Evolutionary conservation across 495 filamentous ascomycete species (phyloP).

Genomic region (Penicillium silybi): DNA sequence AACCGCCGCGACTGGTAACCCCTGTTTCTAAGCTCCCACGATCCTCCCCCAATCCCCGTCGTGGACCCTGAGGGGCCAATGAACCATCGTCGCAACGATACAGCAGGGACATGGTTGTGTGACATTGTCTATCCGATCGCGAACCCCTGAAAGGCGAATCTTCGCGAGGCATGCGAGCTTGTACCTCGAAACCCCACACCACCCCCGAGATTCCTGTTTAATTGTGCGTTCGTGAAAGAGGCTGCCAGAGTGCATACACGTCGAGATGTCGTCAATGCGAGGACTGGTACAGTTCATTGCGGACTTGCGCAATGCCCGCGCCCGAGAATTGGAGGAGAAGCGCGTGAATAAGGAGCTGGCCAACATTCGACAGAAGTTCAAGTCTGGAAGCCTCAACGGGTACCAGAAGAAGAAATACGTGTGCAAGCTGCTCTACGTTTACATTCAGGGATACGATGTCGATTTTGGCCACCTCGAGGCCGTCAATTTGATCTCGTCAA

Average conservation of each 20-base stretch:
- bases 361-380: conserved; percentile 79
- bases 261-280: conserved; percentile 65
- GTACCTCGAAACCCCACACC: conserved; percentile 11
- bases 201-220: conserved; percentile 1
- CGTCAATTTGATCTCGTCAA: conserved; percentile 93
- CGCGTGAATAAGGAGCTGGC: conserved; percentile 99
- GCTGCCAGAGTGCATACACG: background rate
- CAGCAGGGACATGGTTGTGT: conserved; percentile 33
- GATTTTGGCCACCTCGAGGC: conserved; percentile 98
- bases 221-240: background rate
- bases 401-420: conserved; percentile 99
- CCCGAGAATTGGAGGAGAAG: conserved; percentile 96
- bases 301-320: conserved; percentile 90
- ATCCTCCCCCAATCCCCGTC: conserved; percentile 1
- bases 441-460: conserved; percentile 98
- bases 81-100: conserved; percentile 11
- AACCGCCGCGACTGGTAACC: conserved; percentile 11
- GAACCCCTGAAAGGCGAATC: conserved; percentile 23
- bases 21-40: conserved; percentile 17
- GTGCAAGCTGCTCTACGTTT: conserved; percentile 99
- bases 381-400: conserved; percentile 83
- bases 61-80: conserved; percentile 18
- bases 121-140: conserved; percentile 24
- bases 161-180: conserved; percentile 27
- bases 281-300: conserved; percentile 98